Evolutionary conservation across 306 rosid species (phyloP).

Genomic region (Trifolium pratense): DNA sequence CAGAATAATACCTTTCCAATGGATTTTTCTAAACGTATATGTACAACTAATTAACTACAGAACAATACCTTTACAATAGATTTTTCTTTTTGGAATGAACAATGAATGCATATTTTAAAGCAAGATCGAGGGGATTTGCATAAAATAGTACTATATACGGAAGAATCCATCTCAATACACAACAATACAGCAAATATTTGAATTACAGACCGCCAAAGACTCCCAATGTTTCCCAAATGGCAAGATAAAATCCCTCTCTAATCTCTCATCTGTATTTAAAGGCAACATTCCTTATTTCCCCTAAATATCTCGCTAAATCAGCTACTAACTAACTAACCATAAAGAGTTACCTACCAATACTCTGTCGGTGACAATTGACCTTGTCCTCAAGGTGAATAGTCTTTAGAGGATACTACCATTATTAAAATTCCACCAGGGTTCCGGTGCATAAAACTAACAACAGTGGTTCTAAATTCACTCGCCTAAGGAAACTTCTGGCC

Average conservation of each 20-base stretch:
- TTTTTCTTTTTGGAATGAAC: background rate
- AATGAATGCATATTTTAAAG: no score
- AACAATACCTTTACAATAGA: background rate
- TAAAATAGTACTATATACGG: background rate
- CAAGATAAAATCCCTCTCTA: constrained; percentile 1
- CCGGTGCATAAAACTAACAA: background rate
- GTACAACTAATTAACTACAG: background rate
- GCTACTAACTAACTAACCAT: background rate
- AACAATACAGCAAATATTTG: background rate
- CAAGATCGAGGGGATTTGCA: background rate
- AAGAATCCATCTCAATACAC: background rate
- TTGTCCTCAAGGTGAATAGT: background rate
- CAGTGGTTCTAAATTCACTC: background rate
- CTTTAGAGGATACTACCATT: background rate
- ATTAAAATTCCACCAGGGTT: background rate
- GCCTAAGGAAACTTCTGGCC: background rate
- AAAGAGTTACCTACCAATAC: background rate
- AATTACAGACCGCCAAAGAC: background rate
- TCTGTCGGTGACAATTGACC: background rate
- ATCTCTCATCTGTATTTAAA: background rate
- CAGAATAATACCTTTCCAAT: background rate
- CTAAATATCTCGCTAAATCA: background rate
- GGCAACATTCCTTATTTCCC: background rate
- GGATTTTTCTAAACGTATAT: background rate
- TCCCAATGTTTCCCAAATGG: background rate